Percentiles rank a stretch among this genome's conserved stretches.
Evolutionary conservation across 345 rosid genomes (phyloP).

Genomic region (Triadica sebifera): DNA sequence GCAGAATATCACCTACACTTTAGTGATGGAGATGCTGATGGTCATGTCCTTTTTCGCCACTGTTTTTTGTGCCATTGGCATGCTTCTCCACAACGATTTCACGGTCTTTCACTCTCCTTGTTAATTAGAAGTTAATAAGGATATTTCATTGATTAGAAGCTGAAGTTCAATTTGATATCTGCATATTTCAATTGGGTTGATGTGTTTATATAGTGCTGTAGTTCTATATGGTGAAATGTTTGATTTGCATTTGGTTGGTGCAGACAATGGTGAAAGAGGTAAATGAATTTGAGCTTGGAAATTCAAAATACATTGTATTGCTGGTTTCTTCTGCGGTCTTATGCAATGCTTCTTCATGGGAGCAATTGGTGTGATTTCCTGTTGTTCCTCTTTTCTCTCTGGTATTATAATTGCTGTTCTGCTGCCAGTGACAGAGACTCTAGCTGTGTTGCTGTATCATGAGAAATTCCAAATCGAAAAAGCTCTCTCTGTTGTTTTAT

Average conservation of each 20-base stretch:
- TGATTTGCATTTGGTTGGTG: background rate
- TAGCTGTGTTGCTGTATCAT: slow-evolving; percentile 19
- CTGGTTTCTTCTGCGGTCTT: slow-evolving; percentile 10
- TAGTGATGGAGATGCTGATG: slow-evolving; percentile 36
- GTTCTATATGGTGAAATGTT: too few relatives aligned
- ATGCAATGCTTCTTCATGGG: slow-evolving; percentile 32
- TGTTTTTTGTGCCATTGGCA: slow-evolving; percentile 27
- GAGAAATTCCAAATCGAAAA: slow-evolving; percentile 17
- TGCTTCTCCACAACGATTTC: slow-evolving; percentile 20
- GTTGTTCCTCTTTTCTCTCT: background rate
- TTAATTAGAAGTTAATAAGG: too few relatives aligned
- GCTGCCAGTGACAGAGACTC: slow-evolving; percentile 5
- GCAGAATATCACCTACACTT: slow-evolving; percentile 20
- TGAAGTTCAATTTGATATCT: too few relatives aligned
- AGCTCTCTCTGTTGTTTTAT: slow-evolving; percentile 16
- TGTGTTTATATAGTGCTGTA: too few relatives aligned
- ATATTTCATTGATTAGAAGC: too few relatives aligned
- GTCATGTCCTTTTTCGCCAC: slow-evolving; percentile 37
- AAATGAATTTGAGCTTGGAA: slow-evolving; percentile 13
- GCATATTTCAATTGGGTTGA: too few relatives aligned
- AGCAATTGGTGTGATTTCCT: slow-evolving; percentile 21
- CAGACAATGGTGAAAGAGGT: background rate
- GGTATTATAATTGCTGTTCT: slow-evolving; percentile 10
- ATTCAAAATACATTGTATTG: slow-evolving; percentile 14
- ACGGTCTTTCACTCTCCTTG: background rate